Percentiles rank a stretch among this genome's conserved stretches.
Conservation (phyloP, 1,284 basidiomycete species). For the Mrakiaceae sp. region DNA sequence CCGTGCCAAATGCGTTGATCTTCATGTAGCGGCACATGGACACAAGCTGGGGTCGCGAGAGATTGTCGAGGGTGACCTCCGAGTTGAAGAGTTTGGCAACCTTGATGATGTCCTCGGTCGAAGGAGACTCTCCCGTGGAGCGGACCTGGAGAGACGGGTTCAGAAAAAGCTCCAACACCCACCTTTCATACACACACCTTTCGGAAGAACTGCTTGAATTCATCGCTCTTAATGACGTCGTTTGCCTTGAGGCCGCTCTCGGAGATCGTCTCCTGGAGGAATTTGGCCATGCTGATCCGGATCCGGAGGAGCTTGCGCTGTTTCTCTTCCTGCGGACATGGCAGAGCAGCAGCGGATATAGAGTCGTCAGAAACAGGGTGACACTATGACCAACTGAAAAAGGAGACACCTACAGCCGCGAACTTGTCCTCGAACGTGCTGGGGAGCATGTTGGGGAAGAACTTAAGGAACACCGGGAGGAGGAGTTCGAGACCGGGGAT, state of each 20-base stretch:
- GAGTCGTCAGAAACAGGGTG: too few relatives aligned
- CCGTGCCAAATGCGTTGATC: slow-evolving; percentile 95
- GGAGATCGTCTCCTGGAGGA: slow-evolving; percentile 91
- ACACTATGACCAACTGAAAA: neutral
- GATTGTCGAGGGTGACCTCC: slow-evolving; percentile 93
- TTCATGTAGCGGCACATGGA: slow-evolving; percentile 98
- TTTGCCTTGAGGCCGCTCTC: slow-evolving; percentile 90
- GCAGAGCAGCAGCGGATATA: neutral
- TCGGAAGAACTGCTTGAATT: slow-evolving; percentile 99
- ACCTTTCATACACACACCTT: slow-evolving; percentile 45
- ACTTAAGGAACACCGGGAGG: slow-evolving; percentile 88
- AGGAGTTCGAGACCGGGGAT: slow-evolving; percentile 98
- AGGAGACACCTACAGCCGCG: slow-evolving; percentile 52
- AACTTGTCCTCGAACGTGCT: slow-evolving; percentile 98
- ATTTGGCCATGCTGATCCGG: slow-evolving; percentile 97
- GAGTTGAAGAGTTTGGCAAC: slow-evolving; percentile 96
- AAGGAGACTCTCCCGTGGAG: slow-evolving; percentile 87
- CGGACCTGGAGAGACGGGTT: slow-evolving; percentile 50
- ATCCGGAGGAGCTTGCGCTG: slow-evolving; percentile 89
- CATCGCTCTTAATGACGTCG: slow-evolving; percentile 80
- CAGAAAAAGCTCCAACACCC: neutral
- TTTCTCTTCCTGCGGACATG: slow-evolving; percentile 70
- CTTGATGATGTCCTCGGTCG: slow-evolving; percentile 74
- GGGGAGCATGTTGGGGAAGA: slow-evolving; percentile 98
- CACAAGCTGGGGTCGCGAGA: slow-evolving; percentile 91